Base-by-base conservation (phyloP, 1,139 yeast species). In the Arxiozyma telluris region DNA sequence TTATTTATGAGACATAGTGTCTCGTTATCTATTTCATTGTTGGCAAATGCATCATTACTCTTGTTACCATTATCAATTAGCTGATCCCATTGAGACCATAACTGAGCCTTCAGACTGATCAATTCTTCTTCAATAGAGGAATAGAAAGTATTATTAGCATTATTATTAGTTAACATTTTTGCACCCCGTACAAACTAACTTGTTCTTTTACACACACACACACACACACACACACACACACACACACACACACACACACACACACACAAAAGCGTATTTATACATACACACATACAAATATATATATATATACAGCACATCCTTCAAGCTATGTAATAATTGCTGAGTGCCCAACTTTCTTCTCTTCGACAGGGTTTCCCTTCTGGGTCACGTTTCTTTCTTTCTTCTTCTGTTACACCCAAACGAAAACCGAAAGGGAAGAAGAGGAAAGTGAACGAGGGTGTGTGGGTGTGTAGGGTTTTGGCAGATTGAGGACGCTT, bases 71-170 rank as follows among this genome's bases (percentile, higher is more conserved):
- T 12, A 4, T 7, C 22, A 4, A 21, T 3, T 17, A 46, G 9
- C 22, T 46, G 41, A 22, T 46, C 39, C 49, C 49, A 46, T 17
- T 46, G 49, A 22, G 49, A 34, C 49, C 42, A 46, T 34, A 46
- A 11, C 18, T 34, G 42, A 15, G 21, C 42, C 22, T 46, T 46
- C 21, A 46, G 17, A 8, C 17, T 30, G 8, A 23, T 11, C 39
- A 38, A 8, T 15, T 18, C 39, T 18, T 34, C 43, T 11, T 46
- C 42, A 15, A 46, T 46, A 20, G 42, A 34, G 3, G 20, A 34
- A 21, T 46, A 46, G 15, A 46, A 22, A 6, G 39, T 12, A 6
- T 34, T 34, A 6, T 34, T 34, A 15, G 4, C 11, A 27, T 27
- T 5, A 23, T 23, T 30, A 12, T 30, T 30, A 11, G 11, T 41